Evolutionary conservation across 2,329 filamentous ascomycete species (phyloP).

Genomic region (Waltergamsia citrina): DNA sequence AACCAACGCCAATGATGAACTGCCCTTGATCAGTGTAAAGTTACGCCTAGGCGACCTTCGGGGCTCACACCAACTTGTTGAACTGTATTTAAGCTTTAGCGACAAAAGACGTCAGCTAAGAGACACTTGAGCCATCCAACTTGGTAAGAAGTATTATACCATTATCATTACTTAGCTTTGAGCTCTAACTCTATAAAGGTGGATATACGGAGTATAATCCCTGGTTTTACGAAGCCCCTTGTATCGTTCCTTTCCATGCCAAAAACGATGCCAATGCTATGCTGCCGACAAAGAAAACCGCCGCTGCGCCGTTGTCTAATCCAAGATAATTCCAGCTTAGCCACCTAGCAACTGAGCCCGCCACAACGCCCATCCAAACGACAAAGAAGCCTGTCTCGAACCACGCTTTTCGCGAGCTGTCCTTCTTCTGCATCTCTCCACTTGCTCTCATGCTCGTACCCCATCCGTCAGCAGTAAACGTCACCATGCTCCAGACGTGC

Average conservation of each 20-base stretch:
- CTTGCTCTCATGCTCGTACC: constrained; percentile 14
- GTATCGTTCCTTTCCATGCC: neutral
- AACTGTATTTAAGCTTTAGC: too few relatives aligned
- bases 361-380: constrained; percentile 13
- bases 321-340: neutral
- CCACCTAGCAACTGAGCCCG: constrained; percentile 6
- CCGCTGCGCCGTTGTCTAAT: neutral
- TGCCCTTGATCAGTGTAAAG: too few relatives aligned
- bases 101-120: too few relatives aligned
- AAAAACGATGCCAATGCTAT: neutral
- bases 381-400: constrained; percentile 14
- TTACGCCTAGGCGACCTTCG: too few relatives aligned
- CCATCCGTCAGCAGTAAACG: constrained; percentile 14
- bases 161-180: too few relatives aligned
- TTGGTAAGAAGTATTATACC: too few relatives aligned
- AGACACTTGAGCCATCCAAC: too few relatives aligned
- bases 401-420: constrained; percentile 10
- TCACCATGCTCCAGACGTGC: constrained; percentile 14
- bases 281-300: neutral
- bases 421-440: constrained; percentile 8
- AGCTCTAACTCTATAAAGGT: too few relatives aligned
- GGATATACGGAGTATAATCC: neutral
- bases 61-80: too few relatives aligned
- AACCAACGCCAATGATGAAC: too few relatives aligned
- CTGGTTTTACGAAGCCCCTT: neutral